phyloP scores from a whole-genome alignment of 345 rosid species.

The Rhodamnia argentea region DNA sequence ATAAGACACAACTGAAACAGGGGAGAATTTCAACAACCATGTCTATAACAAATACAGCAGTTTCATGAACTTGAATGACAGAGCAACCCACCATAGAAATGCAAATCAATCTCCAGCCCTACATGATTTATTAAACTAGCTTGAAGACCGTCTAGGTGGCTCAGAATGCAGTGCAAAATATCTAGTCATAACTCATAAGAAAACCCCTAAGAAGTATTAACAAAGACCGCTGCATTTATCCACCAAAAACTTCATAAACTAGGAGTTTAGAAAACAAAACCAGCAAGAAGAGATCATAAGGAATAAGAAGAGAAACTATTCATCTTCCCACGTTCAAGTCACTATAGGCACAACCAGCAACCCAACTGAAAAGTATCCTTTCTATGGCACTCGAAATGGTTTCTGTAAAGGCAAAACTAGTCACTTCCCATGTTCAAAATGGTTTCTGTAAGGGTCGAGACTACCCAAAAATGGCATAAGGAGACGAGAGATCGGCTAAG shows the following conservation, averaged over 20 bases:
- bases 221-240: background rate
- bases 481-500: background rate
- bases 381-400: background rate
- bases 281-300: background rate
- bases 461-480: background rate
- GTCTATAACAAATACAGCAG: background rate
- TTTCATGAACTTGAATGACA: background rate
- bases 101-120: background rate
- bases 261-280: too few relatives aligned
- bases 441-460: background rate
- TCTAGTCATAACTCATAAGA: background rate
- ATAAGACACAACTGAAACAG: background rate
- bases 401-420: background rate
- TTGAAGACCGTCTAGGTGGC: background rate
- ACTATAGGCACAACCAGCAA: background rate
- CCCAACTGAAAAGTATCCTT: background rate
- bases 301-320: background rate
- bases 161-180: background rate
- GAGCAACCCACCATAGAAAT: background rate
- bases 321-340: background rate
- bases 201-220: background rate
- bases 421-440: background rate
- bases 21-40: background rate
- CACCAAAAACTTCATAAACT: background rate
- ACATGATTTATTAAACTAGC: background rate